Evolutionary conservation across 2,329 filamentous ascomycete species (phyloP).

Genomic region (Claviceps citrina): DNA sequence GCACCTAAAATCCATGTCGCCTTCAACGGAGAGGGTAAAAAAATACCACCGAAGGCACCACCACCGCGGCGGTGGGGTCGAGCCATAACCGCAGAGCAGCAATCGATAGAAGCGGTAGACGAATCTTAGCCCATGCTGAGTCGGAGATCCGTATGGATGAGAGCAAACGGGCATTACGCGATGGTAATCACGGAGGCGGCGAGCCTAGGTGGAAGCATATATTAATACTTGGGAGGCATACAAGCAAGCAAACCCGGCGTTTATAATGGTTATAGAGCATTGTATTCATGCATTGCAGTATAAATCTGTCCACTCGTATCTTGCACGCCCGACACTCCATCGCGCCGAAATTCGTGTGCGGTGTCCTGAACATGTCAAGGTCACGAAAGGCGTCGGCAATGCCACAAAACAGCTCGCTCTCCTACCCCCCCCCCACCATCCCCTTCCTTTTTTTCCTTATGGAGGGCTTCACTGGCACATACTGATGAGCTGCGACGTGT

Average conservation of each 20-base stretch:
- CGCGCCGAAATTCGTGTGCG: background rate
- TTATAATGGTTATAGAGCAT: background rate
- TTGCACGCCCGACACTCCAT: background rate
- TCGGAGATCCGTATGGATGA: too few species aligned
- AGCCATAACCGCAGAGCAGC: constrained; percentile 20
- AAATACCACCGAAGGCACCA: constrained; percentile 29
- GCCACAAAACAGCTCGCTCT: background rate
- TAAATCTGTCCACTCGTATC: background rate
- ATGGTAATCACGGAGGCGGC: background rate
- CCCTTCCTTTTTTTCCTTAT: background rate
- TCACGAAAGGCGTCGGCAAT: background rate
- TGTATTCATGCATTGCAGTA: background rate
- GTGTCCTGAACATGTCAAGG: background rate
- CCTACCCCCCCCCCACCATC: too few species aligned
- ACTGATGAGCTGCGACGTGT: background rate
- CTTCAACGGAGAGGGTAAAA: constrained; percentile 21
- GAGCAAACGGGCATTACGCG: background rate
- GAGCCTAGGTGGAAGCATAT: background rate
- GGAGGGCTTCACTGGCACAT: background rate
- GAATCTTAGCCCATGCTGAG: background rate
- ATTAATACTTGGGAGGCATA: background rate
- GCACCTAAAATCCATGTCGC: constrained; percentile 16
- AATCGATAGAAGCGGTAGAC: constrained; percentile 9
- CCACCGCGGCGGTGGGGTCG: constrained; percentile 31
- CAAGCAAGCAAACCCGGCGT: background rate